Base-by-base conservation (phyloP, 257 asterid species). In the Paulownia fortunei region DNA sequence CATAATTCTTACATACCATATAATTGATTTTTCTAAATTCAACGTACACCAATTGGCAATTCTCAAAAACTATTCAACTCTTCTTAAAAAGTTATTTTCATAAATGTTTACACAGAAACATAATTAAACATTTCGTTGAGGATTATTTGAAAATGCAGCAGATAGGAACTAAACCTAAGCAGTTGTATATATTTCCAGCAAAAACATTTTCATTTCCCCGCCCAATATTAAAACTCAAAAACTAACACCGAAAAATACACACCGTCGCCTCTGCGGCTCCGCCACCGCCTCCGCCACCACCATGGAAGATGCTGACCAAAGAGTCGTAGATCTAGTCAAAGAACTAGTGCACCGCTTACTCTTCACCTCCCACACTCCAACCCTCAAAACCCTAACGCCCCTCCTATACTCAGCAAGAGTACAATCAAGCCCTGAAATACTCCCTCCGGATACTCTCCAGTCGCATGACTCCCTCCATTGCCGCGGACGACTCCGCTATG, bases 331-430 rank as follows among this genome's bases (percentile, higher is more conserved):
- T 96, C 98, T 96, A 83, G 94, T 96, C 26, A 89, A 89, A 80
- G 97, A 96, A n/a, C 88, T 96, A 41, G 97, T 96, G 75, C 92
- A 92, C 73, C 97, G 99, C 0, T 83, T 96, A 63, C 87, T 91
- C 72, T 67, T 60, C 85, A 55, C 85, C 44, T 69, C 90, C 37
- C 76, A 1, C 68, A 55, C 23, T 86, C 88, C 69, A 77, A 55
- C 69, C 46, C 74, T 58, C 82, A 68, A 79, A 83, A 85, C 85
- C 89, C 97, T 82, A 86, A 74, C 79, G 27, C 84, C 46, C 83
- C 6, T 82, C 88, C 18, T 71, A 62, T 26, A 82, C 86, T 36
- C 84, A 67, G 34, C 87, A 82, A 39, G 88, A 90, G 41, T 83
- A 76, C 84, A 90, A 89, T 74, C 96, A 89, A 74, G 88, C 98